Evolutionary conservation across 768 basidiomycete species (phyloP), one percentile per base, ranked within the genome.

Genomic region (Podaxis sp.): DNA sequence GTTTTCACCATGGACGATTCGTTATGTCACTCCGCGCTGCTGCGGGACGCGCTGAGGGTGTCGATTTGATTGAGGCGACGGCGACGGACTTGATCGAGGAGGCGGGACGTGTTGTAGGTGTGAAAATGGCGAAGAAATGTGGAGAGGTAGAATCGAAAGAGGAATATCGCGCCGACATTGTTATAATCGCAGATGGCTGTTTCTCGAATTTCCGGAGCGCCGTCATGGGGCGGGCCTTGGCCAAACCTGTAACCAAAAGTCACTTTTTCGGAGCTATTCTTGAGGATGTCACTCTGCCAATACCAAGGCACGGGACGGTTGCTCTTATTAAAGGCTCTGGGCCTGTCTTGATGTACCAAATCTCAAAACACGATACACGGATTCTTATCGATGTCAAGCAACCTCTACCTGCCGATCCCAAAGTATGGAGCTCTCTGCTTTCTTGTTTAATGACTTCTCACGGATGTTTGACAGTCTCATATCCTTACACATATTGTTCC

Each of bases 1-100:
- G 88, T 60, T 99, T 99, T 73, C 96, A 99, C 76, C 96, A 99
- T 73, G 97, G 97, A 3, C 80, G 87, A 62, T 93, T 99, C 67
- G 85, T 99, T 66, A 87, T 89, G 82, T 80, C 83, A 24, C 76
- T 99, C 52, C 81, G 97, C 56, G 82, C 79, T 49, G 85, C 86
- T 44, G 93, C 90, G 38, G 78, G 69, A 58, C 73, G 70, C 33
- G 88, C 88, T 8, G 73, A 72, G 8, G 84, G 87, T 11, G 91
- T 96, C 7, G 88, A 93, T 53, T 79, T 95, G 46, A 80, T 96
- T 20, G 95, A 98, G 73, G 94, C 89, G 51, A 94, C 90, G 0
- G 93, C 87, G 37, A 87, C 87, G 40, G 87, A 88, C 52, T 81
- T 96, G 67, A 77, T 95, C 37, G 85, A 89, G 71, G 84, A 81